Base-by-base conservation (phyloP, 176 grass and related monocot genomes). In the Eleusine coracana region DNA sequence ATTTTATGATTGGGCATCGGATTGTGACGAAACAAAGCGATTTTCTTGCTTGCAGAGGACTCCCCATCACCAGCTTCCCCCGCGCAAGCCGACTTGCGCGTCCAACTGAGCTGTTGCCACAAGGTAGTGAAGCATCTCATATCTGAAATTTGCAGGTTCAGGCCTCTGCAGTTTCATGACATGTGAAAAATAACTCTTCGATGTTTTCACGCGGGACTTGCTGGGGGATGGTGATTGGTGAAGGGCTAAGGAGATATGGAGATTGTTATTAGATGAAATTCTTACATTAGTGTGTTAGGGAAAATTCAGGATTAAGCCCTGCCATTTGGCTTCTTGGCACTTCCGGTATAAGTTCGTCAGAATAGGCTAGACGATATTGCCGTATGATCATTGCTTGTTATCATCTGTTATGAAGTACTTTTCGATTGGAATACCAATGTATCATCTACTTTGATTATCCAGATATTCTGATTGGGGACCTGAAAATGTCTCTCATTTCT, bases 11-110 rank as follows among this genome's bases (percentile, higher is more conserved):
- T 70, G 20, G 11, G 40, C 12, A n/a, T 18, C 50, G 39, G 42
- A 81, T 60, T 63, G 41, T 52, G 64, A 56, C 63, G 39, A 21
- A 82, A 68, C 61, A 40, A 75, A 87, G 3, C 2, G 15, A 16
- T 5, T 18, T 6, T 44, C 16, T 63, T 85, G 73, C 40, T 42
- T 83, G 82, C 92, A 98, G 96, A 90, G 92, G 66, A 98, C 96
- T 58, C 96, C 92, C 23, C 96, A 88, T 75, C 88, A 91, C 73
- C 95, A 88, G 64, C 87, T 98, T 14, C 95, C 95, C 44, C 95
- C 95, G 37, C 95, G 95, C 75, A 98, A 92, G 68, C 95, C 92
- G 34, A 86, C 92, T 6, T 98, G 88, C 54, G 82, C 86, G 31
- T 93, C 90, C 70, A 82, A 41, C 69, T 84, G 85, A 74, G 4